Base-by-base conservation (phyloP, 305 asterid species). In the Striga hermonthica region DNA sequence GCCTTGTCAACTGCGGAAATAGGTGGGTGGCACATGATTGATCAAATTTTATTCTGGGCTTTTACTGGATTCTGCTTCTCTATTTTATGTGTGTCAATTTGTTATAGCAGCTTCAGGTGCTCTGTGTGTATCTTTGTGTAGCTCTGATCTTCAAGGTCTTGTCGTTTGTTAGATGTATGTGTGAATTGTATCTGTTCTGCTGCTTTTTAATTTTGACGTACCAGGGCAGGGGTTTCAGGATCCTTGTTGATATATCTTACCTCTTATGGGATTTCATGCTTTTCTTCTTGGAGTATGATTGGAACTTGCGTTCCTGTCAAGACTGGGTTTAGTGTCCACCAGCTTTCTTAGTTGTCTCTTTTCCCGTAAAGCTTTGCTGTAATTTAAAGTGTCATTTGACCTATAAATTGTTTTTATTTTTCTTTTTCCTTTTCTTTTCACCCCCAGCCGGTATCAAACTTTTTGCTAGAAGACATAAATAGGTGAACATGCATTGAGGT, bases 1-100 rank as follows among this genome's bases (percentile, higher is more conserved):
- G 89, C 71, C 86, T 83, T 65, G 67, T 63, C 45, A 83, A 83
- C 66, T 80, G 86, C 62, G 89, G 89, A 78, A 83, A 81, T 66
- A 83, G 89, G 89, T 83, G 50, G 59, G 77, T 76, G 38, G 12
- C 47, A 14, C 5, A 39, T 48, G 67, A 54, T 14, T 68, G 28
- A 39, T 59, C 48, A 31, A 53, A 39, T 9, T 61, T 22, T 44
- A 55, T 40, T 44, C 62, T 48, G 49, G 35, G 28, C 31, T 57
- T 57, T 56, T 60, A 57, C 57, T 67, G 49, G 40, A 37, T 37
- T 14, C 43, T 60, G 70, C 57, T 43, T 13, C 40, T 64, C 44
- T 62, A 59, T 39, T 57, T 31, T 15, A 12, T 61, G 64, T 58
- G 39, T 66, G 64, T 53, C 55, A 74, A 36, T 53, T 37, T 65